Base-by-base conservation (phyloP, 495 filamentous ascomycete species). In the Daldinia grandis region DNA sequence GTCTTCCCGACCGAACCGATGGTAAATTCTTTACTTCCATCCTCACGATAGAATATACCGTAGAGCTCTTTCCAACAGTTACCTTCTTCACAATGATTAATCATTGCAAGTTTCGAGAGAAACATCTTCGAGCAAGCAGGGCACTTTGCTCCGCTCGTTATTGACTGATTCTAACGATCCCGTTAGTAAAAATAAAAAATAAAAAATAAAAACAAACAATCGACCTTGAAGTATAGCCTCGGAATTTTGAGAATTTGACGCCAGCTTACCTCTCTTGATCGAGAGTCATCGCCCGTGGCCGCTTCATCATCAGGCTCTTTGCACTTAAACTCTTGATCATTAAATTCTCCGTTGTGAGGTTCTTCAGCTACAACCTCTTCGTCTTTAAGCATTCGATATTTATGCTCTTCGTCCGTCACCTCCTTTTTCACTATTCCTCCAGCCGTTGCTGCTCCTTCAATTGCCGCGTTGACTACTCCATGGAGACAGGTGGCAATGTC, bases 11-110 rank as follows among this genome's bases (percentile, higher is more conserved):
- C 27, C 2, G 21, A 17, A n/a, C 44, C 47, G 7, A 19, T 50
- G 3, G 60, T 54, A 21, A 63, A 55, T 7, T 14, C 5, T 14
- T 31, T 37, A 19, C 7, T 10, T 12, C 14, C 1, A 24, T 64
- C 62, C 30, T 33, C 50, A 17, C n/a, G 10, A 35, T 4, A 7
- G 5, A 65, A 21, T n/a, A 47, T n/a, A 9, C 15, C 9, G 17
- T 64, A 33, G 10, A 64, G 27, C 15, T 25, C 24, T 24, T 21
- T n/a, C 15, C 50, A 33, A 17, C 51, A 65, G 15, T n/a, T 19
- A 0, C 54, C 28, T 21, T 30, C 54, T 30, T 66, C 63, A 42
- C 55, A 66, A 66, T 66, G 42, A 24, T 10, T 8, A 17, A 58
- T 31, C 55, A 59, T 50, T n/a, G 63, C n/a, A 0, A 19, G 14